These are phyloP conservation scores for Flaveria sonorensis DNA, from an alignment of 129 eudicot genomes.

Conservation along the genomic window DNA sequence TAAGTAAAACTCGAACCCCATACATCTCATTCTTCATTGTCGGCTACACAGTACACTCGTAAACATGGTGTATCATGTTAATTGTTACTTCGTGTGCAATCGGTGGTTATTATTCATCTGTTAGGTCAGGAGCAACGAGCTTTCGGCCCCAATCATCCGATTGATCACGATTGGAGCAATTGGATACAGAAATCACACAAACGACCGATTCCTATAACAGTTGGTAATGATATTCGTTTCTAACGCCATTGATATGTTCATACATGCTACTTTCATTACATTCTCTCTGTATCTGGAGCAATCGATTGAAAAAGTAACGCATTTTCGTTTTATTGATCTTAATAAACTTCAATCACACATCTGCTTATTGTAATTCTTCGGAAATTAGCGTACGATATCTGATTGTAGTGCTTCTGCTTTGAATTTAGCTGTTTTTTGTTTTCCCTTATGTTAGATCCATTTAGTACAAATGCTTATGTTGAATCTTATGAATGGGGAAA, in stretches of 20 bases:
- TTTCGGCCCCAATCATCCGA: not conserved
- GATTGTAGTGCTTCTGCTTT: not conserved
- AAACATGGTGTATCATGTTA: not conserved
- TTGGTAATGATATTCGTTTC: constrained; percentile 4
- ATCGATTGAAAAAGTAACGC: not conserved
- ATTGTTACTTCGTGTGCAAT: not conserved
- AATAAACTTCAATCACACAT: not conserved
- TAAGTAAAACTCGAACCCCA: too few relatives aligned
- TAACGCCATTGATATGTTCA: constrained; percentile 18
- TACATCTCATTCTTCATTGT: too few relatives aligned
- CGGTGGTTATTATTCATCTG: not conserved
- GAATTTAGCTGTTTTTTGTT: constrained; percentile 7
- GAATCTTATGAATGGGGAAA: not conserved
- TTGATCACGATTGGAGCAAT: not conserved
- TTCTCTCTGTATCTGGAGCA: not conserved
- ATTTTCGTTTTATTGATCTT: not conserved
- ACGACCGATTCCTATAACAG: constrained; percentile 14
- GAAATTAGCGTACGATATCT: too few relatives aligned
- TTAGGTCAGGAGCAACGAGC: not conserved
- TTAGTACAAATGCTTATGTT: not conserved
- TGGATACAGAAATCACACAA: not conserved
- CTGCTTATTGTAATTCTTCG: not conserved
- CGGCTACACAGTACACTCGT: too few relatives aligned
- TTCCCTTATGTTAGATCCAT: not conserved
- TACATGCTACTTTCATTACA: constrained; percentile 7